Percentiles rank a stretch among this genome's conserved stretches.
Evolutionary conservation across 257 asterid genomes (phyloP).

Genomic region (Solanum medicagineum): DNA sequence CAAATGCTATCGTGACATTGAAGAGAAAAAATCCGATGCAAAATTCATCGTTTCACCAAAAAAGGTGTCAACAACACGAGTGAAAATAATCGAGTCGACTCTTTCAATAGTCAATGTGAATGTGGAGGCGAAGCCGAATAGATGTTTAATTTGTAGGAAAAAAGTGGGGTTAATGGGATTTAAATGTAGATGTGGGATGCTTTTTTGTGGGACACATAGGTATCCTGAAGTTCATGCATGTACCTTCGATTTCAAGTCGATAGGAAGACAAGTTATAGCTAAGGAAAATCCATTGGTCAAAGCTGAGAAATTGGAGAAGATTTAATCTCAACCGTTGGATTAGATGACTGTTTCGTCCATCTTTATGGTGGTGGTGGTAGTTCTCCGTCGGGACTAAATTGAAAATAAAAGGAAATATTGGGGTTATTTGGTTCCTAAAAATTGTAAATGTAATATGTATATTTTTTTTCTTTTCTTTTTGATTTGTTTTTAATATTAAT

Average conservation of each 20-base stretch:
- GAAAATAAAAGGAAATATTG: neutral
- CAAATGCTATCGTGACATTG: neutral
- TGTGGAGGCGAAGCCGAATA: constrained; percentile 12
- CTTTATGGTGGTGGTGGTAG: neutral
- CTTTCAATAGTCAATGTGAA: no score
- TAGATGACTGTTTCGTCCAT: neutral
- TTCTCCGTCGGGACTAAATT: neutral
- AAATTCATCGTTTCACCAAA: neutral
- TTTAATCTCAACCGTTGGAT: constrained; percentile 28
- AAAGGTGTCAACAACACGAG: neutral
- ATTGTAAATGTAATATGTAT: neutral
- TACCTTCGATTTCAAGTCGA: constrained; percentile 55
- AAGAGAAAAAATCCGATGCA: neutral
- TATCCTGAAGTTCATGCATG: constrained; percentile 82
- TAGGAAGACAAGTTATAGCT: constrained; percentile 78
- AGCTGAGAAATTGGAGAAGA: constrained; percentile 50
- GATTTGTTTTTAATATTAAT: neutral
- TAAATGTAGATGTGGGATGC: constrained; percentile 64
- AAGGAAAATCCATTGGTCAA: constrained; percentile 69
- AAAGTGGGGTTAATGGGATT: constrained; percentile 77
- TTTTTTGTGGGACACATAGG: constrained; percentile 77
- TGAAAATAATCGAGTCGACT: neutral
- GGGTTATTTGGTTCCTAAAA: neutral
- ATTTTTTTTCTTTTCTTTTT: neutral
- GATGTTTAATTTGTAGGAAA: constrained; percentile 64